phyloP scores from a whole-genome alignment of 2,329 filamentous ascomycete species.

The Fusarium solani-melongenae region DNA sequence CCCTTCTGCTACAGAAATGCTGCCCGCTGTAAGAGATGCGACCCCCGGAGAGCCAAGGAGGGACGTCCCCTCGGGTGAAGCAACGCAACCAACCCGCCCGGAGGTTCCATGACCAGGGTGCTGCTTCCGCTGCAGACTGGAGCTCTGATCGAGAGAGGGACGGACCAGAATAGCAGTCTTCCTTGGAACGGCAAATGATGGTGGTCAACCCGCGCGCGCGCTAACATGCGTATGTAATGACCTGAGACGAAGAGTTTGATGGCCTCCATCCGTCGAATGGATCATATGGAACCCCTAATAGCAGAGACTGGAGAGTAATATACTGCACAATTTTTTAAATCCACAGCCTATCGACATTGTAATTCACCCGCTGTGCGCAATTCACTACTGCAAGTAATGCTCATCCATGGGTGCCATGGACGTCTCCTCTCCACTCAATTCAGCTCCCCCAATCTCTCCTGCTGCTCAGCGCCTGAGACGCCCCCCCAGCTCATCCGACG shows the following conservation, averaged over 20 bases:
- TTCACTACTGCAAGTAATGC: conserved; percentile 41
- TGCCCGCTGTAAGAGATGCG: conserved; percentile 37
- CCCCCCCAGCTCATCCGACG: conserved; percentile 14
- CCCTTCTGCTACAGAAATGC: conserved; percentile 29
- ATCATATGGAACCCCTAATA: conserved; percentile 2
- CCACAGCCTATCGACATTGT: conserved; percentile 29
- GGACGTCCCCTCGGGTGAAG: conserved; percentile 27
- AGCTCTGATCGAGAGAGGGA: not conserved
- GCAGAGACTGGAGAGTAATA: not conserved
- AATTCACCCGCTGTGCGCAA: conserved; percentile 20
- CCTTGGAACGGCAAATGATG: conserved; percentile 40
- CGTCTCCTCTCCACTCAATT: conserved; percentile 39
- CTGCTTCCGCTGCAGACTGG: conserved; percentile 20
- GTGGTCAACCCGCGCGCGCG: conserved; percentile 34
- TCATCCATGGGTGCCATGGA: conserved; percentile 1
- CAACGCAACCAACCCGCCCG: conserved; percentile 19
- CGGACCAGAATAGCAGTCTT: conserved; percentile 17
- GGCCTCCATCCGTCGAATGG: not conserved
- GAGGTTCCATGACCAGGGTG: conserved; percentile 32
- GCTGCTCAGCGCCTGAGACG: conserved; percentile 40
- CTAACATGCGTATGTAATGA: conserved; percentile 21
- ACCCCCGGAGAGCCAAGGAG: conserved; percentile 35
- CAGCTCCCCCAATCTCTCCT: conserved; percentile 41
- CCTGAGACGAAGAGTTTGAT: not conserved
- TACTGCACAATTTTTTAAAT: not conserved